A percentile compares a stretch with the other conserved stretches of the same genome.
phyloP scores from a whole-genome alignment of 306 rosid species.

The Ormosia semicastrata region DNA sequence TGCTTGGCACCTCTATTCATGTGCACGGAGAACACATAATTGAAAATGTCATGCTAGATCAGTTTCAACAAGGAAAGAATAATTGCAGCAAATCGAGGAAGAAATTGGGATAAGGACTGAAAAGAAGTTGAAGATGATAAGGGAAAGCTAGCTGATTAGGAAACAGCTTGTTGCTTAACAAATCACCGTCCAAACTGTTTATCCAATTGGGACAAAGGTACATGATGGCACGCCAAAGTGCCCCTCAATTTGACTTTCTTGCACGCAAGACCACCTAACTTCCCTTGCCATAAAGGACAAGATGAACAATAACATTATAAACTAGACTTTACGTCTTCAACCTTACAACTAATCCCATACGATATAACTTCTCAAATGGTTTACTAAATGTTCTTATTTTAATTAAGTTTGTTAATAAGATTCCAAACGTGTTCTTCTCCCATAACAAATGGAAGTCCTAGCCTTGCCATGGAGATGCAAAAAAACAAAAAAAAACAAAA shows the following conservation, averaged over 20 bases:
- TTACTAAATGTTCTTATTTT: neutral
- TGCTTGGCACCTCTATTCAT: neutral
- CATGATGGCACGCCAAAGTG: neutral
- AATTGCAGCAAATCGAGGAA: neutral
- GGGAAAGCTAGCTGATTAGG: neutral
- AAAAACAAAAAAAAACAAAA: too few relatives aligned
- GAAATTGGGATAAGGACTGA: neutral
- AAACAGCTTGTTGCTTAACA: neutral
- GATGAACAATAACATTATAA: neutral
- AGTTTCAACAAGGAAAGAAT: neutral
- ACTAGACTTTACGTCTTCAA: slow-evolving; percentile 28
- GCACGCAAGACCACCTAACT: slow-evolving; percentile 29
- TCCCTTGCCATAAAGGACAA: neutral
- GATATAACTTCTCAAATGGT: neutral
- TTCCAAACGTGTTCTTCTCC: neutral
- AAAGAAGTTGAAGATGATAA: neutral
- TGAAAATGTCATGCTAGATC: neutral
- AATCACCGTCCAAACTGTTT: neutral
- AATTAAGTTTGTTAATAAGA: neutral
- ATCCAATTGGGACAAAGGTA: neutral
- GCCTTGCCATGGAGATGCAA: neutral
- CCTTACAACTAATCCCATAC: neutral
- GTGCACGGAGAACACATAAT: neutral
- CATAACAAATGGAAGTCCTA: neutral
- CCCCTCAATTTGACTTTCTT: slow-evolving; percentile 4